Evolutionary conservation across 2,329 filamentous ascomycete genomes (phyloP).

Genomic region (Ceratocystis smalleyi): DNA sequence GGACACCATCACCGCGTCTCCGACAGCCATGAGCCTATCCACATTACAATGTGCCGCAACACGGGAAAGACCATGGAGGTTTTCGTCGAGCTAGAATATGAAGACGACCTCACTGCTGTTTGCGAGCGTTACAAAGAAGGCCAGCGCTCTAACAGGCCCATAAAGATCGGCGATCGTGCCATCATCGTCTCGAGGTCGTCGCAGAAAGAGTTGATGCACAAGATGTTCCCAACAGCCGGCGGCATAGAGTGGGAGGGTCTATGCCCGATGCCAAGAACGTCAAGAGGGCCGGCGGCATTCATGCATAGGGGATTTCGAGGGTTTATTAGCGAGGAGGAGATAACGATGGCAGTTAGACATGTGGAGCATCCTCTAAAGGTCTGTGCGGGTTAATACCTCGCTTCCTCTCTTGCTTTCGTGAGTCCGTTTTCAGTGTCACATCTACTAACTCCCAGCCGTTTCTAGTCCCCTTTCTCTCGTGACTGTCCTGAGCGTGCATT

Average conservation of each 20-base stretch:
- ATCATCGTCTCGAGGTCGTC: constrained; percentile 42
- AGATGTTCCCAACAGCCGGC: constrained; percentile 43
- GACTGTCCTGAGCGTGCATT: constrained; percentile 49
- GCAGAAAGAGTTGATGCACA: constrained; percentile 41
- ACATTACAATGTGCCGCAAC: constrained; percentile 50
- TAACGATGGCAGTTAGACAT: constrained; percentile 48
- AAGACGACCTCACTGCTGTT: constrained; percentile 37
- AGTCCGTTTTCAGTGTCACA: background rate
- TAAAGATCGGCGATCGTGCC: constrained; percentile 40
- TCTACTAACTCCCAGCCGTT: constrained; percentile 10
- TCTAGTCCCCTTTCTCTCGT: constrained; percentile 42
- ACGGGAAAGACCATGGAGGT: constrained; percentile 47
- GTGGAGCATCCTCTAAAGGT: constrained; percentile 47
- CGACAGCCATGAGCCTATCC: constrained; percentile 40
- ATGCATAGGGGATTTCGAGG: constrained; percentile 34
- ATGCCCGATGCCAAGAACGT: constrained; percentile 24
- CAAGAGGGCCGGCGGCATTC: constrained; percentile 24
- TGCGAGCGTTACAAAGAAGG: constrained; percentile 32
- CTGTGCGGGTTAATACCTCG: constrained; percentile 24
- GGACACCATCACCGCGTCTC: constrained; percentile 41
- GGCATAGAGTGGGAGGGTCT: constrained; percentile 41
- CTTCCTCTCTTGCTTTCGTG: background rate
- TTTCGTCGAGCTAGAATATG: constrained; percentile 41
- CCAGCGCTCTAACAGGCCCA: constrained; percentile 26
- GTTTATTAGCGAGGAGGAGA: constrained; percentile 46